Conservation (phyloP, 768 basidiomycete species). For the Leccinum olivaceopallidum region DNA sequence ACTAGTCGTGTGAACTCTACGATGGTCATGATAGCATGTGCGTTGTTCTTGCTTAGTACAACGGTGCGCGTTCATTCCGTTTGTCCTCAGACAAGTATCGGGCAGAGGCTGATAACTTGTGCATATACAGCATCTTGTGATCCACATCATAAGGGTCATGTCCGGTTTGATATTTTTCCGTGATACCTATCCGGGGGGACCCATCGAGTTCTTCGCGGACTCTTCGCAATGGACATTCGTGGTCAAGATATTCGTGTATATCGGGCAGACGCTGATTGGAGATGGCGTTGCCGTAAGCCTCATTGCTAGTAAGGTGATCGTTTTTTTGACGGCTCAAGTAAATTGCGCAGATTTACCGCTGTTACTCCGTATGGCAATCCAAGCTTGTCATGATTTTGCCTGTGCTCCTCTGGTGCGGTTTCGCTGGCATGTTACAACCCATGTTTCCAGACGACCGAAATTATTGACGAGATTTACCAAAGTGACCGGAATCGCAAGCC, state of each 20-base stretch:
- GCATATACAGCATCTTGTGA: not conserved
- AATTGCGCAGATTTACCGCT: not conserved
- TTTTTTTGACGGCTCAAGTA: not conserved
- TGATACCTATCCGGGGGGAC: not conserved
- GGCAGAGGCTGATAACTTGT: not conserved
- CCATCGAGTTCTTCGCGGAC: not conserved
- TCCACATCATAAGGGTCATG: not conserved
- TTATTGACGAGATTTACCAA: not conserved
- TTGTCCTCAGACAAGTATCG: too few species aligned
- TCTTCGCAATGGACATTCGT: not conserved
- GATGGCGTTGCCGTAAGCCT: not conserved
- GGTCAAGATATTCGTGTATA: not conserved
- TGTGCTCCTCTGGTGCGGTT: not conserved
- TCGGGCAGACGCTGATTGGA: not conserved
- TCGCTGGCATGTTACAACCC: not conserved
- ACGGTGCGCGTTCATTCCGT: too few species aligned
- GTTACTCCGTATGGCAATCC: not conserved
- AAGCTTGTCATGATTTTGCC: not conserved
- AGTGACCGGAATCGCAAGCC: constrained; percentile 17
- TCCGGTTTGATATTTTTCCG: not conserved
- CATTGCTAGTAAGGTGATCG: too few species aligned
- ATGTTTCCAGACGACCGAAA: not conserved
- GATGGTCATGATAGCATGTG: too few species aligned
- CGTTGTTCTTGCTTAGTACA: too few species aligned
- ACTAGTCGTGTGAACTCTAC: too few species aligned